Percentiles rank a stretch among this genome's conserved stretches.
phyloP scores from a whole-genome alignment of 768 basidiomycete species.

The Trametes punicea region DNA sequence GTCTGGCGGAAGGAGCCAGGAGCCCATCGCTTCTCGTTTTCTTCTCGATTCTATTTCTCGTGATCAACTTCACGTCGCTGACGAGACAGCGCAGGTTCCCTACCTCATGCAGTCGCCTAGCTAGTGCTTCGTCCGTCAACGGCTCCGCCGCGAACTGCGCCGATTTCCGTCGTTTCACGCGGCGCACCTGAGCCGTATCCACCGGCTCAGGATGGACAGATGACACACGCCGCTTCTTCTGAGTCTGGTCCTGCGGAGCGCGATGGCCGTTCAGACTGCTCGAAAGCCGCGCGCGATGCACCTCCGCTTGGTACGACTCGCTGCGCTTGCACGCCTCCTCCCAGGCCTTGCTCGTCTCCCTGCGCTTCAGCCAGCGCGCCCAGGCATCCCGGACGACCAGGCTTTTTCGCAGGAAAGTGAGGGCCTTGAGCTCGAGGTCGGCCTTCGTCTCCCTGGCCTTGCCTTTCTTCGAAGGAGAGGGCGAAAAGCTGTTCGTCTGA shows the following conservation, averaged over 20 bases:
- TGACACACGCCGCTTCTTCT: slow-evolving; percentile 28
- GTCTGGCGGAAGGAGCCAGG: slow-evolving; percentile 62
- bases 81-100: not conserved
- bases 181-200: slow-evolving; percentile 29
- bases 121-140: slow-evolving; percentile 62
- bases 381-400: slow-evolving; percentile 37
- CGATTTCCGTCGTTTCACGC: slow-evolving; percentile 35
- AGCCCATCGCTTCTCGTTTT: slow-evolving; percentile 72
- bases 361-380: slow-evolving; percentile 14
- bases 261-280: slow-evolving; percentile 21
- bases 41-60: slow-evolving; percentile 58
- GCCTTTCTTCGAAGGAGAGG: slow-evolving; percentile 6
- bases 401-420: not conserved
- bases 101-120: slow-evolving; percentile 67
- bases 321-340: slow-evolving; percentile 58
- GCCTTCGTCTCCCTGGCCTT: slow-evolving; percentile 3
- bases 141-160: slow-evolving; percentile 47
- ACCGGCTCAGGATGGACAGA: not conserved
- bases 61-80: not conserved
- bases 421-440: slow-evolving; percentile 8
- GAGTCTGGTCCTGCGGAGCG: not conserved
- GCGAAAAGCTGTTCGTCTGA: slow-evolving; percentile 10
- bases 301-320: slow-evolving; percentile 56
- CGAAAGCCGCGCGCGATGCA: slow-evolving; percentile 35
- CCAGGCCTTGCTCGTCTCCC: slow-evolving; percentile 38